phyloP scores from a whole-genome alignment of 2,329 filamentous ascomycete genomes.

The Stagonosporopsis cucurbitacearum region DNA sequence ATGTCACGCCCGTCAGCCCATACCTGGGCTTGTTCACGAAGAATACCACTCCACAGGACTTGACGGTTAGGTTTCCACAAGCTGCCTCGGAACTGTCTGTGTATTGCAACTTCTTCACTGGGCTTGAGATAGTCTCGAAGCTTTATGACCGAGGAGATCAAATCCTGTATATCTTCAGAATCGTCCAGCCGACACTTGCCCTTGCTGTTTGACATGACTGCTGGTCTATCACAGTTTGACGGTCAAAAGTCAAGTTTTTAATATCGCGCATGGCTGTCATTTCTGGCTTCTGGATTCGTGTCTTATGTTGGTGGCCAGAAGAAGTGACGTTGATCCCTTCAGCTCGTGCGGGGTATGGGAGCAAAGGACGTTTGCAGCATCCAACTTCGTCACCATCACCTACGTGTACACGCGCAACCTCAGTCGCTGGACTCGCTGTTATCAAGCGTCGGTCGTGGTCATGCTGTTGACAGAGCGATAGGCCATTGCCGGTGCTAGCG shows the following conservation, averaged over 20 bases:
- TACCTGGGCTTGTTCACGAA: slow-evolving; percentile 23
- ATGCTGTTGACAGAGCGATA: not conserved
- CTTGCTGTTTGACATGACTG: not conserved
- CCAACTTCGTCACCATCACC: not conserved
- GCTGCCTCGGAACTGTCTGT: slow-evolving; percentile 15
- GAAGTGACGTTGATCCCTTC: not conserved
- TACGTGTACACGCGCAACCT: not conserved
- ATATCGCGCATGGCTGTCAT: not conserved
- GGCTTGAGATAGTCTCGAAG: slow-evolving; percentile 19
- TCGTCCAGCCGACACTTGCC: not conserved
- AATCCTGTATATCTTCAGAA: not conserved
- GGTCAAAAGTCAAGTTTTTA: not conserved
- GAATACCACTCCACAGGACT: slow-evolving; percentile 39
- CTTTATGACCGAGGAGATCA: not conserved
- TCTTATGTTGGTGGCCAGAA: not conserved
- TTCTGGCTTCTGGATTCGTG: not conserved
- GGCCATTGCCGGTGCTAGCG: not conserved
- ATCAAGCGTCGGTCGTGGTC: not conserved
- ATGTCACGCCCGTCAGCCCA: slow-evolving; percentile 35
- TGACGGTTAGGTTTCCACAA: slow-evolving; percentile 24
- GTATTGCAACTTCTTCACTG: slow-evolving; percentile 25
- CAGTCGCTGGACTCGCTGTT: not conserved
- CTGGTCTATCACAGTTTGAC: not conserved
- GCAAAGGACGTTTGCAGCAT: not conserved
- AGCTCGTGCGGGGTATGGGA: not conserved